Evolutionary conservation across 176 grass and related monocot genomes (phyloP).

Genomic region (Juncus effusus): DNA sequence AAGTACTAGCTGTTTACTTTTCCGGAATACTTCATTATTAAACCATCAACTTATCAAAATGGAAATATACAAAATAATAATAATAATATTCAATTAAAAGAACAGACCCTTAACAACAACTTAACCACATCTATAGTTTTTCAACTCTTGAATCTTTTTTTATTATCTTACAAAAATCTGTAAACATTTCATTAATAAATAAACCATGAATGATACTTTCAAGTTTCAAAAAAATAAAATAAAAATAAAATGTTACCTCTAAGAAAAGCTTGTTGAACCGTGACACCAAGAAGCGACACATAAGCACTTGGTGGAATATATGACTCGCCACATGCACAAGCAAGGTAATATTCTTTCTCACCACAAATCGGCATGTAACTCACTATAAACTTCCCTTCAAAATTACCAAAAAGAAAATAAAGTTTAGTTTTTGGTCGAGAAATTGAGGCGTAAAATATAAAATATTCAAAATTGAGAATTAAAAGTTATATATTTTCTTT

Average conservation of each 20-base stretch:
- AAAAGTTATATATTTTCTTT: too few relatives aligned
- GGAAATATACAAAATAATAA: too few relatives aligned
- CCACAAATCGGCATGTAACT: constrained; percentile 85
- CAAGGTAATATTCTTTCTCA: constrained; percentile 98
- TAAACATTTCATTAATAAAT: too few relatives aligned
- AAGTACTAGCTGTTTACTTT: too few relatives aligned
- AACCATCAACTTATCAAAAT: too few relatives aligned
- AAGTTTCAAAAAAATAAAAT: not conserved
- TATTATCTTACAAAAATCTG: too few relatives aligned
- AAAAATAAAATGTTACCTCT: constrained; percentile 52
- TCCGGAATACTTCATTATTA: too few relatives aligned
- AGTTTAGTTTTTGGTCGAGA: not conserved
- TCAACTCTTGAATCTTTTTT: not conserved
- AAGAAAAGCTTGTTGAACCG: constrained; percentile 76
- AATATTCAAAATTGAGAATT: too few relatives aligned
- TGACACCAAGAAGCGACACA: constrained; percentile 80
- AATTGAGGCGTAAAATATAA: not conserved
- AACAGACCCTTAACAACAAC: constrained; percentile 6
- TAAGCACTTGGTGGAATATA: constrained; percentile 92
- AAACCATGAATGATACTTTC: too few relatives aligned
- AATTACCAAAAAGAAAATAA: too few relatives aligned
- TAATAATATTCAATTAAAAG: not conserved
- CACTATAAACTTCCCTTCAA: constrained; percentile 90
- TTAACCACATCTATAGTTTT: not conserved
- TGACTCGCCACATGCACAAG: constrained; percentile 71